phyloP scores from a whole-genome alignment of 345 rosid genomes.

The Eucalyptus pauciflora region DNA sequence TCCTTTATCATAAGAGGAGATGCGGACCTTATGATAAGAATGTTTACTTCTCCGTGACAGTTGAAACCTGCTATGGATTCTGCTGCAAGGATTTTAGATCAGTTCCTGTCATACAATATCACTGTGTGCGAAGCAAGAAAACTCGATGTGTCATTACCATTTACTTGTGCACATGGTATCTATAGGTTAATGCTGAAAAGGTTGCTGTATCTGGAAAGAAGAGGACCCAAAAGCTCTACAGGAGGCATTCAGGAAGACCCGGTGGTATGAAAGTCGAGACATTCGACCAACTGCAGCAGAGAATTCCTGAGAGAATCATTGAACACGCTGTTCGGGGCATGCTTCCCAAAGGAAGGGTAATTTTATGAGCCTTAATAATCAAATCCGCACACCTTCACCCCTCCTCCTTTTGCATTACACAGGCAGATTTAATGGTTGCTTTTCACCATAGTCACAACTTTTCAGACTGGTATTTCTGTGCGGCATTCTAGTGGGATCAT shows the following conservation, averaged over 20 bases:
- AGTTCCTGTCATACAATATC: neutral
- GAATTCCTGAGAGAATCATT: constrained; percentile 93
- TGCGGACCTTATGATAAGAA: neutral
- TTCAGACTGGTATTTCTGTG: neutral
- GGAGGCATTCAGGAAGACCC: constrained; percentile 99
- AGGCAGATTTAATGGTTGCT: neutral
- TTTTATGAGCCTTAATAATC: neutral
- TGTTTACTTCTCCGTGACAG: neutral
- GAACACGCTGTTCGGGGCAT: constrained; percentile 99
- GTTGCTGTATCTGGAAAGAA: constrained; percentile 93
- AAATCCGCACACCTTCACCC: neutral
- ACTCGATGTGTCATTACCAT: neutral
- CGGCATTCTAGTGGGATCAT: neutral
- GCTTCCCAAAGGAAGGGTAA: constrained; percentile 99
- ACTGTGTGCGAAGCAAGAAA: neutral
- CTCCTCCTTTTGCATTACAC: neutral
- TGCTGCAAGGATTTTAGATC: neutral
- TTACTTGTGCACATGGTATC: neutral
- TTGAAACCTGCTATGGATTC: neutral
- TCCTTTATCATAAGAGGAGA: neutral
- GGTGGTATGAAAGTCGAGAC: constrained; percentile 98
- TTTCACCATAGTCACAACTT: neutral
- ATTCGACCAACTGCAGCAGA: constrained; percentile 74
- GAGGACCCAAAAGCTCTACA: constrained; percentile 85
- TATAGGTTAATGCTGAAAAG: constrained; percentile 92